Evolutionary conservation across 192 early-diverging fungal species (phyloP), one percentile per base, ranked within the genome.

Genomic region (Piromyces sp.): DNA sequence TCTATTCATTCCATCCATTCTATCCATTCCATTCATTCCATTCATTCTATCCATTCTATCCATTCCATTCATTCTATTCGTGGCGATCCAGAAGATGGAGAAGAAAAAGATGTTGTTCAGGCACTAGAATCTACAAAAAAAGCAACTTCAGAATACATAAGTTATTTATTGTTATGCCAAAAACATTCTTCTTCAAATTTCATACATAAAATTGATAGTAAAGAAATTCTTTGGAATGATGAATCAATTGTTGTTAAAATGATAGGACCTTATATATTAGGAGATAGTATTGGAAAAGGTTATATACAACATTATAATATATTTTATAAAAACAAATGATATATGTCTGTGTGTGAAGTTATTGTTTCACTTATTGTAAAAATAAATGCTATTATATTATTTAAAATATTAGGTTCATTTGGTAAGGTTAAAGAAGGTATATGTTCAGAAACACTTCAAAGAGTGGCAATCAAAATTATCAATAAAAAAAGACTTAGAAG

Each of bases 351-450:
- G n/a, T n/a, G n/a, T n/a, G n/a, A n/a, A n/a, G n/a, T n/a, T n/a
- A n/a, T n/a, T n/a, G n/a, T n/a, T 33, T 33, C 9, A 33, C 31
- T 9, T 6, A 33, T 33, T 33, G 9, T 6, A 33, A 33, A 33
- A 33, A 33, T 6, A 33, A 33, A 33, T 33, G 9, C 31, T 6
- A 33, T 6, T 6, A 6, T 33, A 33, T 33, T 33, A 33, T 6
- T 33, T 33, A 6, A 79, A 81, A 36, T 22, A 22, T 5, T 30
- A 81, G 84, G 90, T 29, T 84, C 88, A 5, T 91, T 89, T 84
- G 90, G 88, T 11, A 89, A 91, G 83, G 90, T 91, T 30, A 91
- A 91, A 85, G 90, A 91, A 79, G 90, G 89, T 1, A 30, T 91
- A 26, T 88, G 86, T 81, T 79, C 86, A 15, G 88, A 91, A 51